Base-by-base conservation (phyloP, 768 basidiomycete genomes). In the Hortiboletus flavorubellus region DNA sequence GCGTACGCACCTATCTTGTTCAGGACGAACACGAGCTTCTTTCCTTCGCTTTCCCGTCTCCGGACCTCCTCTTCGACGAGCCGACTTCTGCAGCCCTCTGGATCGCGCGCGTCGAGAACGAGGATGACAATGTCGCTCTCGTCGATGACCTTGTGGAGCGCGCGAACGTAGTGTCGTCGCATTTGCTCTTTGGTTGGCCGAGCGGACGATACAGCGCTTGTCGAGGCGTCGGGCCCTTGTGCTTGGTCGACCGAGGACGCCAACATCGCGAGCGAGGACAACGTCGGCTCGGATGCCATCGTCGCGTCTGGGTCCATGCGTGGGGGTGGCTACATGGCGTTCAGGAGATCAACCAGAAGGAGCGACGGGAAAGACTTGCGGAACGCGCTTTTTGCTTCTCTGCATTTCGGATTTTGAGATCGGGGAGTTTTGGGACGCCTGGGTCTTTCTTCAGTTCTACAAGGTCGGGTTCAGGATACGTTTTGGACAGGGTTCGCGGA, bases 51-150 rank as follows among this genome's bases (percentile, higher is more conserved):
- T 67, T 95, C 93, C 35, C 90, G 79, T 59, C 91, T 77, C 43
- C 89, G 77, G 1, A 97, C 93, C 68, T 97, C 95, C 66, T 96
- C 92, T 69, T 99, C 97, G 5, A 98, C 93, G 38, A 96, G 78
- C 49, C 88, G 79, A 72, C 93, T 96, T 60, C 96, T 74, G 40
- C 93, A 95, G 0, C 96, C 95, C 55, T 96, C 89, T 2, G 97
- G 96, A 75, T 98, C 96, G 39, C 96, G 78, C 1, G 95, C 95
- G 73, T 98, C 97, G 15, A 98, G 78, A 0, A 93, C 91, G 35
- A 90, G 86, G 43, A 98, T 78, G 48, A 98, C 73, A 33, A 99
- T 89, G 67, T 98, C 95, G 59, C 89, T 87, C 65, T 94, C 80
- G 59, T 97, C 94, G 56, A 98, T 88, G 43, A 99, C 96, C 73